phyloP scores from a whole-genome alignment of 495 filamentous ascomycete species.

The Daldinia concentrica region DNA sequence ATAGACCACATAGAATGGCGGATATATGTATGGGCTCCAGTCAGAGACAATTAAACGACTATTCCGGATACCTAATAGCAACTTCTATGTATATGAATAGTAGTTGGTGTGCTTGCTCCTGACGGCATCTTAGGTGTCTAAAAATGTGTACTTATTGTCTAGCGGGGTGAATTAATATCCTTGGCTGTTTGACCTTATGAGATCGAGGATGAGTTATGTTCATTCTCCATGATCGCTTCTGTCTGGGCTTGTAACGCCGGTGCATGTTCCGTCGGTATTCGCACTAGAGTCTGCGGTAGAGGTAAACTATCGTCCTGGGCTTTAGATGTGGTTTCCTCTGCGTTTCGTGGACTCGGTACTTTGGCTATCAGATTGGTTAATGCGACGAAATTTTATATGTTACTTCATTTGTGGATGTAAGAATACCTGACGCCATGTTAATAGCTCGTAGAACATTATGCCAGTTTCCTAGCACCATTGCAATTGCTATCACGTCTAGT shows the following conservation, averaged over 20 bases:
- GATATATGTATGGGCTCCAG: not conserved
- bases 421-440: conserved; percentile 92
- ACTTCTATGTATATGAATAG: not conserved
- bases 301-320: conserved; percentile 55
- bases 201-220: conserved; percentile 34
- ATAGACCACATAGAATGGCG: not conserved
- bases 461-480: conserved; percentile 93
- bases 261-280: conserved; percentile 77
- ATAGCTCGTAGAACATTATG: conserved; percentile 93
- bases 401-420: conserved; percentile 7
- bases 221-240: conserved; percentile 54
- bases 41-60: not conserved
- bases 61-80: conserved; percentile 5
- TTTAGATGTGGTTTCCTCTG: conserved; percentile 49
- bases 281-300: conserved; percentile 81
- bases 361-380: conserved; percentile 56
- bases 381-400: not conserved
- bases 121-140: not conserved
- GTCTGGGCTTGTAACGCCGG: conserved; percentile 63
- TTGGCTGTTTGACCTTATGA: conserved; percentile 21
- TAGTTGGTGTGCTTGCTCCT: not conserved
- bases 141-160: not conserved
- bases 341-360: conserved; percentile 62
- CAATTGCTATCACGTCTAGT: conserved; percentile 71
- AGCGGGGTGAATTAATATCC: not conserved